Base-by-base conservation (phyloP, 768 basidiomycete genomes). In the Kwoniella heveanensis region DNA sequence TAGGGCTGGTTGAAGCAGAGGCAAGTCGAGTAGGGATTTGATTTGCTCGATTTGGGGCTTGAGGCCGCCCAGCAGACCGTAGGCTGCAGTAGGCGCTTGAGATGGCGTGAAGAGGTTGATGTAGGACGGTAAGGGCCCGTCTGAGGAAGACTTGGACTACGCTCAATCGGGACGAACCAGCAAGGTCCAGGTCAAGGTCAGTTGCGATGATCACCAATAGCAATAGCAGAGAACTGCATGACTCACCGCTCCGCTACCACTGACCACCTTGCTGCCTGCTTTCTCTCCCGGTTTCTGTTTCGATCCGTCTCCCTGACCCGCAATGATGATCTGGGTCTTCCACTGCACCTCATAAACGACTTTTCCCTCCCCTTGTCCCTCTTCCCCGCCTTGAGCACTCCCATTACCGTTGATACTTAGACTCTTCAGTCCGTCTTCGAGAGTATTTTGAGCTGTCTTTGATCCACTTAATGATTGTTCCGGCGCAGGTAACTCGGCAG, bases 31-130 rank as follows among this genome's bases (percentile, higher is more conserved):
- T 37, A 95, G 84, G 73, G 90, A 87, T 24, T 88, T 84, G 60
- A 99, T 91, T 79, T 90, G 87, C 58, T 86, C 82, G 61, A 99
- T 94, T 76, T 96, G 93, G 69, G 87, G 87, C 73, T 87, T 84
- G 44, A 98, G 85, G 1, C 96, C 96, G 21, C 96, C 96, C 24
- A 99, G 88, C 15, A 86, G 83, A 36, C 86, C 83, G 72, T 94
- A 96, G n/a, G 89, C 88, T 61, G 67, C 56, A 19, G 71, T 54
- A 1, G 76, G 65, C 1, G 65, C 55, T 17, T 69, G 57, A 30
- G 70, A 68, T 0, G 80, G 80, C 2, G 76, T 74, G 68, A 69
- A 79, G 46, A 79, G 67, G 60, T 78, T 78, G 72, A 80, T 76
- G 58, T 78, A 79, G 6, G 77, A 76, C 10, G 78, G 78, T 12